Evolutionary conservation across 768 basidiomycete species (phyloP).

Genomic region (Tubosaeta brunneosetosa): DNA sequence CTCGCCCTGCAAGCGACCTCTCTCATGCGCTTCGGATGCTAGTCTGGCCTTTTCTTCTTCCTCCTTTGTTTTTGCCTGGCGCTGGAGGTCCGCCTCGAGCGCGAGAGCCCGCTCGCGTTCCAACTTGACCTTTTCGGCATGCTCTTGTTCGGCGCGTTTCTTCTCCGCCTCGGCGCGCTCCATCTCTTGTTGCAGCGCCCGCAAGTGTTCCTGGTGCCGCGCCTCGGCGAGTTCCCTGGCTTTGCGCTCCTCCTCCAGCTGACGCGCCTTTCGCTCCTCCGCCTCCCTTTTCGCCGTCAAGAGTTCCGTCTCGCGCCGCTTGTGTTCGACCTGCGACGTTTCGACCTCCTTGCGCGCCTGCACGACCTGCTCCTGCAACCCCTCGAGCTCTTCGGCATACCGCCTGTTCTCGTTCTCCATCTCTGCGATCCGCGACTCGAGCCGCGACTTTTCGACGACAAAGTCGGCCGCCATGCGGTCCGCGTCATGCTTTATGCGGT

Average conservation of each 20-base stretch:
- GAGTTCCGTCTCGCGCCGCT: constrained; percentile 26
- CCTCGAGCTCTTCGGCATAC: constrained; percentile 15
- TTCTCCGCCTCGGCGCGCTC: constrained; percentile 20
- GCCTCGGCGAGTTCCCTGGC: constrained; percentile 25
- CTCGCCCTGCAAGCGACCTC: constrained; percentile 25
- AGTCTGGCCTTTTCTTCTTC: constrained; percentile 24
- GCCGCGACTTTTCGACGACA: constrained; percentile 33
- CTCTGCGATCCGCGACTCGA: constrained; percentile 23
- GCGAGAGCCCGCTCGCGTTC: constrained; percentile 30
- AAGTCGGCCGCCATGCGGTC: constrained; percentile 39
- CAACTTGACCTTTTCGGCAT: constrained; percentile 21
- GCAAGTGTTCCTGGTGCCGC: constrained; percentile 29
- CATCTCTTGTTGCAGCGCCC: constrained; percentile 25
- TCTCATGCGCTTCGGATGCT: constrained; percentile 27
- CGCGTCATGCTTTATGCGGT: constrained; percentile 37
- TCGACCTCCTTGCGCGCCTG: constrained; percentile 27
- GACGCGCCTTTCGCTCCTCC: constrained; percentile 26
- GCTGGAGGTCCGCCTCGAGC: constrained; percentile 27
- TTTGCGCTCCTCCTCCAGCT: constrained; percentile 30
- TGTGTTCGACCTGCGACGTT: constrained; percentile 24
- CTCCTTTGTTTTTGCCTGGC: constrained; percentile 19
- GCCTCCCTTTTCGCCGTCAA: constrained; percentile 22
- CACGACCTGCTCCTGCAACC: constrained; percentile 26
- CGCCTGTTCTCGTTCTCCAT: constrained; percentile 26
- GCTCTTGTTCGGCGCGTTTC: constrained; percentile 19